phyloP scores from a whole-genome alignment of 257 asterid genomes.

The Scutellaria baicalensis region DNA sequence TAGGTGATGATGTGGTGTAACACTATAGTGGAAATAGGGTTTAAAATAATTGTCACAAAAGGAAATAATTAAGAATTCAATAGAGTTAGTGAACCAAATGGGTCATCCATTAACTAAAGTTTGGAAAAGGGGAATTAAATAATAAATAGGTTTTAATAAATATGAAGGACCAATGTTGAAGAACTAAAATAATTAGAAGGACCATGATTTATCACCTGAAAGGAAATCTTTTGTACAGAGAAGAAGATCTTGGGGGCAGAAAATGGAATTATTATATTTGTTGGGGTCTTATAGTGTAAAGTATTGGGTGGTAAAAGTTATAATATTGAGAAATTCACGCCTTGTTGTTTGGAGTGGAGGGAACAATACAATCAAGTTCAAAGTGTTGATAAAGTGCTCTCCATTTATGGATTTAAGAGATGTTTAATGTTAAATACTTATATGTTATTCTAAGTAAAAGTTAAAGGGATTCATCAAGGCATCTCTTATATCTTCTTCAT shows the following conservation, averaged over 20 bases:
- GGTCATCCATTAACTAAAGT: slow-evolving; percentile 43
- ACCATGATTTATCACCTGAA: slow-evolving; percentile 57
- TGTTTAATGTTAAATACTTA: background rate
- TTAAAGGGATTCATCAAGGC: slow-evolving; percentile 44
- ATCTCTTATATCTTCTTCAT: slow-evolving; percentile 19
- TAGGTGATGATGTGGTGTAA: slow-evolving; percentile 29
- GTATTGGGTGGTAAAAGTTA: slow-evolving; percentile 15
- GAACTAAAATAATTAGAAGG: slow-evolving; percentile 27
- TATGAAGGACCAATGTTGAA: slow-evolving; percentile 3
- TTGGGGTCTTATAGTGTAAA: slow-evolving; percentile 19
- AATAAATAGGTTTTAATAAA: background rate
- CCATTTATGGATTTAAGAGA: slow-evolving; percentile 34
- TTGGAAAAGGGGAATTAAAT: slow-evolving; percentile 3
- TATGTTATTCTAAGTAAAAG: background rate
- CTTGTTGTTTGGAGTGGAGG: slow-evolving; percentile 71
- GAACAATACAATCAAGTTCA: slow-evolving; percentile 58
- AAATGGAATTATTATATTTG: slow-evolving; percentile 24
- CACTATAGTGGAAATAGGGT: slow-evolving; percentile 13
- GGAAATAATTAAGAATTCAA: background rate
- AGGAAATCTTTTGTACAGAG: slow-evolving; percentile 52
- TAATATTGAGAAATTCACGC: slow-evolving; percentile 41
- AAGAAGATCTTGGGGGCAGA: slow-evolving; percentile 46
- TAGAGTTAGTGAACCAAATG: slow-evolving; percentile 52
- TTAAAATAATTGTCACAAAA: background rate
- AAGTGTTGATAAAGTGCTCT: slow-evolving; percentile 22